Base-by-base conservation (phyloP, 164 flowering plant genomes). In the Tetrastigma voinierianum region DNA sequence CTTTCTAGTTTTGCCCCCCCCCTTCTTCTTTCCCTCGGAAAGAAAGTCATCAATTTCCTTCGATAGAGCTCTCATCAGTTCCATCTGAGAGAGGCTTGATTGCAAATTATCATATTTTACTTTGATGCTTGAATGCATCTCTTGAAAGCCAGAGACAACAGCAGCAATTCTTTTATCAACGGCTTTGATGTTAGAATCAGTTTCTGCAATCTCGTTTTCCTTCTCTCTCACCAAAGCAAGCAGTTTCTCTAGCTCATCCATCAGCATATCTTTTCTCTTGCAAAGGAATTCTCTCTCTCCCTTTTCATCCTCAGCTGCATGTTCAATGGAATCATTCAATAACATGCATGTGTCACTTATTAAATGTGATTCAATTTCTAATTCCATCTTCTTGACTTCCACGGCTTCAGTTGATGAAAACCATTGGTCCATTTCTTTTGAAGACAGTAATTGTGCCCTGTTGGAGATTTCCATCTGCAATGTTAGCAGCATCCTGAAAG, bases 401-500 rank as follows among this genome's bases (percentile, higher is more conserved):
- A 83, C 55, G 40, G 67, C 76, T 74, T 90, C 94, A 65, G 65
- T 73, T 53, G 86, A 80, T 60, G 80, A 81, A 57, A 72, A 67
- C 93, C 91, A 90, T 46, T 78, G 71, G 46, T 78, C 80, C 78
- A 78, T 80, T 75, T 81, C 83, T 71, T 77, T 76, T n/a, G 86
- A 79, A 61, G 78, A 78, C 18, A 64, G 44, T 45, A 45, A 67
- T 68, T 84, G 71, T 46, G 80, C 85, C 71, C 78, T 80, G 66
- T 68, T 72, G 67, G 77, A 59, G 54, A 87, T 53, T 32, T 65
- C n/a, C 52, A 63, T 82, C 81, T 16, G 89, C 90, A 69, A 58
- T 68, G 46, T 67, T 74, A 19, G 72, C 70, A 64, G 93, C 84
- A 66, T 81, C 89, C 96, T 90, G 72, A 21, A 63, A 54, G 60